Base-by-base conservation (phyloP, 2,329 filamentous ascomycete genomes). In the Fusarium sp. region DNA sequence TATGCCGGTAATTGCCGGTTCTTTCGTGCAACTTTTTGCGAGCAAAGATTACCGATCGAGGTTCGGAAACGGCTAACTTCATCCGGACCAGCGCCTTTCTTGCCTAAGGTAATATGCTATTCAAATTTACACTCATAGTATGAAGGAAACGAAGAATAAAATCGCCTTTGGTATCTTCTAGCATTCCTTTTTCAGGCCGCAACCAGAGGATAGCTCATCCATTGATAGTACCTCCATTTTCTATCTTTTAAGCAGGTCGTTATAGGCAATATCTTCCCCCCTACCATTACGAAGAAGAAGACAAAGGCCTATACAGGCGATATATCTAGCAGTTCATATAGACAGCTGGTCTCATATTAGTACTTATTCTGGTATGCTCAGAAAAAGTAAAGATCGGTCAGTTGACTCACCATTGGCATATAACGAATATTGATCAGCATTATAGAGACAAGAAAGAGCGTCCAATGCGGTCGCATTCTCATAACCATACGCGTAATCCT, bases 391-490 rank as follows among this genome's bases (percentile, higher is more conserved):
- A 14, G 11, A 11, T 33, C 6, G 30, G 15, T 33, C 14, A 14
- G 14, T 7, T 6, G 13, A 17, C 65, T 63, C 56, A 67, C 67
- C 68, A 23, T 59, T 71, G 2, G 67, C 65, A n/a, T 71, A 71
- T 4, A 71, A 22, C 2, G 65, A 56, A 41, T 71, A 71, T 1
- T 32, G 50, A 22, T 68, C 68, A 14, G 68, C 68, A 8, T 71
- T 71, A 23, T 71, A 71, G 10, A 71, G 47, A 17, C 55, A 65
- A 3, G 40, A 22, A 3, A 54, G 5, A 2, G 68, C 13, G 9
- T 66, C 58, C 27, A 71, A 41, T 3, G 68, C 68, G n/a, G 68
- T 71, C 2, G 55, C 48, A 13, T 71, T 71, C n/a, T 68, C 61
- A 19, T 71, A 71, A 1, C 68, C 65, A 20, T 71, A 71, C 1